A percentile compares a stretch with the other conserved stretches of the same genome.
phyloP scores from a whole-genome alignment of 345 rosid species.

The Microcos paniculata region DNA sequence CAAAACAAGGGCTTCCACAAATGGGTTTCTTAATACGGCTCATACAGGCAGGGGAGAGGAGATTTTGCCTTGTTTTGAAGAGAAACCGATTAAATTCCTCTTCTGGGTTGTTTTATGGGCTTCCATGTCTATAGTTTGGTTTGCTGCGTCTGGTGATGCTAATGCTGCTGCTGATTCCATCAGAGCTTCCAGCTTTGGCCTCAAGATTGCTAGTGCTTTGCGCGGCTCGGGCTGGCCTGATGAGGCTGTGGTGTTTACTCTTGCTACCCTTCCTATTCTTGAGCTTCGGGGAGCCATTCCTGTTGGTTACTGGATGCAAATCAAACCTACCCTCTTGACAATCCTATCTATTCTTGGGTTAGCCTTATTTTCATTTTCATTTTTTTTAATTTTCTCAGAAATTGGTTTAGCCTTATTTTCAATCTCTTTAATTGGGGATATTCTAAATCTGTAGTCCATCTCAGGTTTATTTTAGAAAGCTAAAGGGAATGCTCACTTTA shows the following conservation, averaged over 20 bases:
- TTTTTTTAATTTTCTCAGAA: too few species aligned
- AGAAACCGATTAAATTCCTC: conserved; percentile 44
- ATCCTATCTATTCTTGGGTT: conserved; percentile 70
- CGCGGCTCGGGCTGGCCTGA: conserved; percentile 80
- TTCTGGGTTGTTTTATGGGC: conserved; percentile 72
- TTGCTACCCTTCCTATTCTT: conserved; percentile 84
- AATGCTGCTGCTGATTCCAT: conserved; percentile 84
- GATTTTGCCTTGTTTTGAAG: conserved; percentile 36
- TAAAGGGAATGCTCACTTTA: neutral
- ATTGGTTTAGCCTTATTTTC: conserved; percentile 61
- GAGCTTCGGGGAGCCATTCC: conserved; percentile 98
- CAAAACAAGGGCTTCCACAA: conserved; percentile 22
- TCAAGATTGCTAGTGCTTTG: conserved; percentile 60
- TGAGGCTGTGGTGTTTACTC: conserved; percentile 81
- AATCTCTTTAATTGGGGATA: neutral
- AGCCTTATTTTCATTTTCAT: conserved; percentile 36
- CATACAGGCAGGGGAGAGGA: conserved; percentile 29
- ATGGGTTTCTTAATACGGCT: conserved; percentile 31
- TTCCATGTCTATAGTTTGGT: conserved; percentile 74
- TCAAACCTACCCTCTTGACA: conserved; percentile 57
- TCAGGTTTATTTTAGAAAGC: neutral
- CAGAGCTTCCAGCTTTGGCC: conserved; percentile 75
- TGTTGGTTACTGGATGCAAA: conserved; percentile 97
- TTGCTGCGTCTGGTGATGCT: conserved; percentile 73
- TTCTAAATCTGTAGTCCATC: neutral